phyloP scores from a whole-genome alignment of 768 basidiomycete genomes.

The Trametopsis cervina region DNA sequence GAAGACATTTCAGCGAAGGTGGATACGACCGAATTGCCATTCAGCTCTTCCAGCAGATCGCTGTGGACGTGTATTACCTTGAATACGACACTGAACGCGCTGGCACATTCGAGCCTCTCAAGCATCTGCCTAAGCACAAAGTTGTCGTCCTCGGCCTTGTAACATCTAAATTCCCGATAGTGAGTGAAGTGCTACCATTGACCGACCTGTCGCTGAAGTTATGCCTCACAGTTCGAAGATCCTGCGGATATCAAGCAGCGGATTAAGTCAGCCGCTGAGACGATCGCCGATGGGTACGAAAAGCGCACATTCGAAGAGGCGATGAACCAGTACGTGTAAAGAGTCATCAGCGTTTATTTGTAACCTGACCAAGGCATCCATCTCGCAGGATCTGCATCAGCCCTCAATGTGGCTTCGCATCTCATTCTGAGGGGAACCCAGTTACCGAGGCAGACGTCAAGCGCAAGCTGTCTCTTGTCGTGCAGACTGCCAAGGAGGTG shows the following conservation, averaged over 20 bases:
- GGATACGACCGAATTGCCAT: conserved; percentile 48
- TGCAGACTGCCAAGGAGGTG: conserved; percentile 29
- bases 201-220: too few relatives aligned
- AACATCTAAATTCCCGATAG: conserved; percentile 34
- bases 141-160: conserved; percentile 36
- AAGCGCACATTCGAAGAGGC: conserved; percentile 34
- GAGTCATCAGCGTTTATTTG: too few relatives aligned
- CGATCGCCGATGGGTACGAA: conserved; percentile 32
- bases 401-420: conserved; percentile 48
- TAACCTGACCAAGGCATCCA: neutral
- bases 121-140: conserved; percentile 40
- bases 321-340: conserved; percentile 30
- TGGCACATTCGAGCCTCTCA: conserved; percentile 53
- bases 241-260: conserved; percentile 31
- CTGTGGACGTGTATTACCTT: conserved; percentile 49
- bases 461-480: conserved; percentile 28
- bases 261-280: conserved; percentile 36
- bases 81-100: conserved; percentile 63
- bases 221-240: conserved; percentile 32
- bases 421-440: conserved; percentile 38
- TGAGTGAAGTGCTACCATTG: conserved; percentile 18
- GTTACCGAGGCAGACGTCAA: conserved; percentile 30
- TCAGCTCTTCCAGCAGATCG: conserved; percentile 51
- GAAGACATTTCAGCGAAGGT: conserved; percentile 54
- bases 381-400: conserved; percentile 33